These are phyloP conservation scores for Colletotrichum theobromicola DNA, from an alignment of 2,329 filamentous ascomycete species.

Conservation along the genomic window DNA sequence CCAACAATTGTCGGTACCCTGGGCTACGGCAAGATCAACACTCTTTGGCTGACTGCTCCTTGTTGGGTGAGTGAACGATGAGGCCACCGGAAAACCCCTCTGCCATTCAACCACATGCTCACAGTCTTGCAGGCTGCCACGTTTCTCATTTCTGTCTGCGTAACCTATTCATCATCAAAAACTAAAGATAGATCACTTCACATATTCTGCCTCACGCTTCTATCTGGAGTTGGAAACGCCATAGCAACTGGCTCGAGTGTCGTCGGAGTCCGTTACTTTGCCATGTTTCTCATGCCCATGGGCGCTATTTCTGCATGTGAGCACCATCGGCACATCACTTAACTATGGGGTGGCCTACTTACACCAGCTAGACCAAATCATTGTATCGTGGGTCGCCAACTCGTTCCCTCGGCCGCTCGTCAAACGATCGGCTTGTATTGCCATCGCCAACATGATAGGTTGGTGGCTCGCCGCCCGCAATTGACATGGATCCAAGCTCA, in stretches of 20 bases:
- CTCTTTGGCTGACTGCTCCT: slow-evolving; percentile 62
- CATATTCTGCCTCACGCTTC: slow-evolving; percentile 56
- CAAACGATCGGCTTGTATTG: slow-evolving; percentile 68
- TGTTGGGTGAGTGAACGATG: slow-evolving; percentile 49
- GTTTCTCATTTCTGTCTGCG: slow-evolving; percentile 56
- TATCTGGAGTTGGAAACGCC: slow-evolving; percentile 59
- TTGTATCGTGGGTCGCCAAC: slow-evolving; percentile 73
- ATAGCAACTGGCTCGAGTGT: slow-evolving; percentile 58
- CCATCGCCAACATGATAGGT: slow-evolving; percentile 66
- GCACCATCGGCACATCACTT: not conserved
- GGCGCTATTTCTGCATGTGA: slow-evolving; percentile 53
- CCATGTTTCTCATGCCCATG: slow-evolving; percentile 67
- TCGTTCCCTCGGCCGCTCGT: slow-evolving; percentile 74
- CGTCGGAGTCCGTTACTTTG: slow-evolving; percentile 61
- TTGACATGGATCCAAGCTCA: not conserved
- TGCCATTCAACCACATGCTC: not conserved
- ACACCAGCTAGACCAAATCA: slow-evolving; percentile 46
- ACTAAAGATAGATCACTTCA: slow-evolving; percentile 62
- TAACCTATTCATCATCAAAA: slow-evolving; percentile 59
- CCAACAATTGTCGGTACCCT: slow-evolving; percentile 67
- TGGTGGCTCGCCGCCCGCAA: not conserved
- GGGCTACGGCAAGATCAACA: slow-evolving; percentile 58
- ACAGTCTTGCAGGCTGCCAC: slow-evolving; percentile 44
- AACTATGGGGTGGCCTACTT: not conserved
- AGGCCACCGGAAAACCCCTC: not conserved